Conservation (phyloP, 2,329 filamentous ascomycete genomes). For the Botryotinia calthae region DNA sequence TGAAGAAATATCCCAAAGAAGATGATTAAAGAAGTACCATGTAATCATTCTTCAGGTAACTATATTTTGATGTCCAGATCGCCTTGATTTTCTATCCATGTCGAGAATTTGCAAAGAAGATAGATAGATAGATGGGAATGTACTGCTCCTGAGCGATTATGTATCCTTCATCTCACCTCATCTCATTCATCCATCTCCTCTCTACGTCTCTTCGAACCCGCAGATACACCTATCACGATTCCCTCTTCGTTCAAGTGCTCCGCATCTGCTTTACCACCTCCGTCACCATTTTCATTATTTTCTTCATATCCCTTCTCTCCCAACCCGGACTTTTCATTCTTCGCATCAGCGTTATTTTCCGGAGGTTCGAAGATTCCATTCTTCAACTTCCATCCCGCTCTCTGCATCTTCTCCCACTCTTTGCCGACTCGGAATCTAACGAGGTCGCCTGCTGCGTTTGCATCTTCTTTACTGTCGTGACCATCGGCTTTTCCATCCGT, state of each 20-base stretch:
- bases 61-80: neutral
- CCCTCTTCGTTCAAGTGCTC: neutral
- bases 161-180: neutral
- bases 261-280: neutral
- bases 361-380: conserved; percentile 40
- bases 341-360: neutral
- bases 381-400: conserved; percentile 63
- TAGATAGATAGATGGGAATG: neutral
- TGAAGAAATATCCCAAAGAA: neutral
- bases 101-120: neutral
- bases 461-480: conserved; percentile 92
- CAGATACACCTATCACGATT: neutral
- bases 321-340: neutral
- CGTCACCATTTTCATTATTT: neutral
- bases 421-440: conserved; percentile 68
- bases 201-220: neutral
- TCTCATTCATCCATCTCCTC: neutral
- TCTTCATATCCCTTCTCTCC: neutral
- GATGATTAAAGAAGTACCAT: neutral
- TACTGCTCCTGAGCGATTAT: neutral
- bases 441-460: conserved; percentile 82
- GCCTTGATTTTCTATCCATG: neutral
- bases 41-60: neutral
- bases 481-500: conserved; percentile 47
- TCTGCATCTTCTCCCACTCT: conserved; percentile 66